Percentiles rank a stretch among this genome's conserved stretches.
These are phyloP conservation scores for Effrenium voratum DNA, from an alignment of 73 alveolate species.

Conservation along the genomic window DNA sequence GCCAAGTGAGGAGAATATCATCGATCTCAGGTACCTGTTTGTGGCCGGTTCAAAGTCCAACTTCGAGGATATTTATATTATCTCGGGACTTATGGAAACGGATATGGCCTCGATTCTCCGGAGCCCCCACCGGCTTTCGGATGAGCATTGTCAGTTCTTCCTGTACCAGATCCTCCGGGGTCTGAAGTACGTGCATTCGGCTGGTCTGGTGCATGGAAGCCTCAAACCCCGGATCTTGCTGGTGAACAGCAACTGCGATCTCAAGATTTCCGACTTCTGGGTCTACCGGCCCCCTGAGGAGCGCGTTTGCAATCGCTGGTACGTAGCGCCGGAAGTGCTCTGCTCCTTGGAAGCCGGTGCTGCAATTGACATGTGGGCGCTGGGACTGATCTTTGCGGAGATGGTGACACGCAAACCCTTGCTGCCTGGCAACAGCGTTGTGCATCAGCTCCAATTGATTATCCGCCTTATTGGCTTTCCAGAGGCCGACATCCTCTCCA, in stretches of 20 bases:
- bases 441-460: constrained; percentile 96
- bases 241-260: constrained; percentile 94
- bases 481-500: constrained; percentile 38
- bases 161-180: constrained; percentile 97
- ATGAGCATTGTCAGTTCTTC: constrained; percentile 98
- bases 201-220: constrained; percentile 83
- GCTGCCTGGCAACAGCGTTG: constrained; percentile 95
- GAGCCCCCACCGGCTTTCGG: constrained; percentile 97
- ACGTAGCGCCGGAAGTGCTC: constrained; percentile 97
- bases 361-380: constrained; percentile 92
- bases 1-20: too few relatives aligned
- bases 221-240: constrained; percentile 95
- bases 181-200: constrained; percentile 93
- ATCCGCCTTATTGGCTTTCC: constrained; percentile 96
- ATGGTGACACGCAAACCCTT: constrained; percentile 92
- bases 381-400: constrained; percentile 96
- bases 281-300: too few relatives aligned
- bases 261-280: constrained; percentile 95
- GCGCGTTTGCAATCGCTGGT: constrained; percentile 96
- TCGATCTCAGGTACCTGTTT: constrained; percentile 76
- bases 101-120: constrained; percentile 98
- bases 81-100: constrained; percentile 99
- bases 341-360: constrained; percentile 95
- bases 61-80: constrained; percentile 97
- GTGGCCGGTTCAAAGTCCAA: constrained; percentile 61